Conservation (phyloP, 441 rosid species). For the Brassica balearica region DNA sequence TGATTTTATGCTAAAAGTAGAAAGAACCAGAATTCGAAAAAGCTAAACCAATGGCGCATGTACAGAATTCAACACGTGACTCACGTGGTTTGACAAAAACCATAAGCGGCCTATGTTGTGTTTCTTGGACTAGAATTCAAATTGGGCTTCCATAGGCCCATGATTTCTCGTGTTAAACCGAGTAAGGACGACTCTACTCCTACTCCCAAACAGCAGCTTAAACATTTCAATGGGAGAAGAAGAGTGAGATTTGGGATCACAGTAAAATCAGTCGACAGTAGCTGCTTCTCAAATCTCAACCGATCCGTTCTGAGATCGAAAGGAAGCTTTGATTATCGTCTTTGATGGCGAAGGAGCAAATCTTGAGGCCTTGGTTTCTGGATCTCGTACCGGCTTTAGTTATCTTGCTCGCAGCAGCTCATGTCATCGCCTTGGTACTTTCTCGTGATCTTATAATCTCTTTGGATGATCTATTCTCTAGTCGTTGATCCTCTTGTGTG, state of each 20-base stretch:
- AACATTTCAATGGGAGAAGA: slow-evolving; percentile 27
- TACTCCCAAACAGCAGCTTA: slow-evolving; percentile 27
- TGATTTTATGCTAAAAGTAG: too few relatives aligned
- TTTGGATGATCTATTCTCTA: background rate
- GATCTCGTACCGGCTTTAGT: slow-evolving; percentile 69
- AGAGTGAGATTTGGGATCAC: slow-evolving; percentile 36
- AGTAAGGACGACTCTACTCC: background rate
- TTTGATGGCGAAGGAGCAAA: slow-evolving; percentile 62
- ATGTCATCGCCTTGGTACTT: slow-evolving; percentile 77
- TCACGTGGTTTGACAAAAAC: too few relatives aligned
- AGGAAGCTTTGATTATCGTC: background rate
- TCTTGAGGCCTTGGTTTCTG: slow-evolving; percentile 67
- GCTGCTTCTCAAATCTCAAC: background rate
- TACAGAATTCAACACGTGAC: too few relatives aligned
- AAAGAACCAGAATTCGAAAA: too few relatives aligned
- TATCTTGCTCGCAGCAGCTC: slow-evolving; percentile 77
- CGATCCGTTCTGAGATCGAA: slow-evolving; percentile 8
- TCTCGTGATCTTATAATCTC: background rate
- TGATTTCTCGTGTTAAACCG: background rate
- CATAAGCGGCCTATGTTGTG: background rate
- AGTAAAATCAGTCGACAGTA: slow-evolving; percentile 15
- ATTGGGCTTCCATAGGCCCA: background rate
- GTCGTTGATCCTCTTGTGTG: background rate
- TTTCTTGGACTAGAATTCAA: background rate
- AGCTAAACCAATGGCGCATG: too few relatives aligned